Evolutionary conservation across 2,329 filamentous ascomycete species (phyloP), one percentile per base, ranked within the genome.

Genomic region (Cladophialophora exuberans): DNA sequence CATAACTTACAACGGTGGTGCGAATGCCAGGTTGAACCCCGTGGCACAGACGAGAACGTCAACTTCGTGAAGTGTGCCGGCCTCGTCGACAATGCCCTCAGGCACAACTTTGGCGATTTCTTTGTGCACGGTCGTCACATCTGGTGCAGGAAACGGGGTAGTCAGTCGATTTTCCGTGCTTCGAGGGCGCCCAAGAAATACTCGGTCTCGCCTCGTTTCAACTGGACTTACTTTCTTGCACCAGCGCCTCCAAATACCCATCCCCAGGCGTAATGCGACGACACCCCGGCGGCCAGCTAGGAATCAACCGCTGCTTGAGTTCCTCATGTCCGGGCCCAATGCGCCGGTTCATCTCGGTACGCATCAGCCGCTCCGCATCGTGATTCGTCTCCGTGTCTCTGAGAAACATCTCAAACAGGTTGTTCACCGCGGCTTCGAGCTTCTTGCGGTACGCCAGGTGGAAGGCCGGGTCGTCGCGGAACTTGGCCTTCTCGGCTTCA

Each of bases 261-360:
- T 75, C 74, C 0, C 78, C 78, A 1, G 79, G 79, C 0, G 79
- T 79, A n/a, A 79, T 61, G 1, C 79, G 69, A 13, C 77, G 68
- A 51, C 78, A 81, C 1, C 76, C 77, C 6, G 65, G 56, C 15
- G 54, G 39, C 44, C 59, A 66, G 3, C 58, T 48, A 1, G 66
- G 66, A 15, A 61, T 59, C 2, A 62, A 26, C 15, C 69, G 70
- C 43, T 72, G 64, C 64, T 73, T 73, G 25, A 77, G 65, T 59
- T 73, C 65, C 51, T 76, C 71, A 59, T 75, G 64, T 18, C 71
- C 72, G 4, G 71, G 71, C 4, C 73, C 72, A 33, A 77, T 70
- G 41, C 73, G 66, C 13, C 70, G 64, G 49, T 71, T 51, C 72
- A 77, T 77, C 63, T 76, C 71, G 15, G 73, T 67, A 4, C 64